Percentiles rank a stretch among this genome's conserved stretches.
Evolutionary conservation across 306 rosid genomes (phyloP).

Genomic region (peach (Prunus persica)): DNA sequence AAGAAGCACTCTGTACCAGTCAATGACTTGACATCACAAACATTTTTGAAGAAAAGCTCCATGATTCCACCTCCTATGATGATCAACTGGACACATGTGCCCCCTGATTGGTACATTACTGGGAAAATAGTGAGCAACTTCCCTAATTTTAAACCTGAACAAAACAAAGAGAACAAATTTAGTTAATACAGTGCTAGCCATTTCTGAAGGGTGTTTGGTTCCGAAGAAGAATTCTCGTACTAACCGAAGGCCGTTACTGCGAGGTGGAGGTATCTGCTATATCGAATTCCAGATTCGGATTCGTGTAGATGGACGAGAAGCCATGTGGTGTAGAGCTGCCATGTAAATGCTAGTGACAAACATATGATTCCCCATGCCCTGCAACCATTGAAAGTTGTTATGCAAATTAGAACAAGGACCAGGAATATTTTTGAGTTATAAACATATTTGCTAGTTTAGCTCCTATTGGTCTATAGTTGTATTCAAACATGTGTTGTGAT

Average conservation of each 20-base stretch:
- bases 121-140: conserved; percentile 43
- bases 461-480: no score
- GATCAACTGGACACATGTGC: conserved; percentile 52
- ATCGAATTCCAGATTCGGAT: conserved; percentile 49
- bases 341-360: conserved; percentile 43
- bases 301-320: conserved; percentile 57
- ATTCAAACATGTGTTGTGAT: neutral
- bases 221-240: neutral
- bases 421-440: no score
- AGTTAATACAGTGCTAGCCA: neutral
- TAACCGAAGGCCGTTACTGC: conserved; percentile 52
- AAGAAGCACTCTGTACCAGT: conserved; percentile 14
- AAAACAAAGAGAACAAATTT: neutral
- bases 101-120: conserved; percentile 57
- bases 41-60: neutral
- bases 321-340: conserved; percentile 76
- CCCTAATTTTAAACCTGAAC: conserved; percentile 48
- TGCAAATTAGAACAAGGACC: no score
- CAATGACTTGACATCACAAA: conserved; percentile 5
- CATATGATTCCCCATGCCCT: conserved; percentile 63
- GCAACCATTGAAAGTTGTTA: conserved; percentile 1
- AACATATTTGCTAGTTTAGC: no score
- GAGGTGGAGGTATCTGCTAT: conserved; percentile 58
- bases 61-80: conserved; percentile 49
- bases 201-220: neutral